Evolutionary conservation across 305 asterid genomes (phyloP), one percentile per base, ranked within the genome.

Genomic region (Ilex paraguariensis): DNA sequence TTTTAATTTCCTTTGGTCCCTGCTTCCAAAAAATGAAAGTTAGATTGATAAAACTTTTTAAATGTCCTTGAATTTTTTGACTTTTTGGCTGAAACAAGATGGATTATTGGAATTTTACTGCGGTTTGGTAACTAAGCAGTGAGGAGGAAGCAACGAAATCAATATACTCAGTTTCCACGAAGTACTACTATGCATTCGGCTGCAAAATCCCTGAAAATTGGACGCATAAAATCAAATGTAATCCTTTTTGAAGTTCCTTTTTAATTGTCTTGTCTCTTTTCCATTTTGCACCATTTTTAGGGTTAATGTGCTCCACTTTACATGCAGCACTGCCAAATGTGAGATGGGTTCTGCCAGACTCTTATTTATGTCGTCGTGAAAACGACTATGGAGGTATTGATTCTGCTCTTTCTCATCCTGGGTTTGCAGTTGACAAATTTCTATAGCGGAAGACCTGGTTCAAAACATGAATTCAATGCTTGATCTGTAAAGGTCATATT

Each of bases 171-270:
- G 82, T 82, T 68, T 82, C 84, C 6, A 81, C 87, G 9, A 81
- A 76, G 72, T 78, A 81, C 70, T 81, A 78, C 67, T 82, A 73
- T 71, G 81, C 81, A 36, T 82, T 79, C 73, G 64, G 81, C 73
- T 76, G 84, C 57, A 60, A 64, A 71, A 21, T 73, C 48, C 10
- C 63, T 0, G 77, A 71, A 69, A 67, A 64, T n/a, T 59, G 66
- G 59, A 60, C 63, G 42, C 68, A 53, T 62, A 75, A 60, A 62
- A 72, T 77, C 74, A 70, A 67, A 70, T 71, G 85, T 77, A 77
- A 51, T 7, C 42, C 42, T 36, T 36, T 36, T 0, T 36, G 42
- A 36, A 36, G 42, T 36, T 36, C 42, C 42, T 48, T 31, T 52
- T 63, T 58, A 39, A 7, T 44, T 44, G 32, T 64, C 31, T 59